A percentile compares a stretch with the other conserved stretches of the same genome.
phyloP scores from a whole-genome alignment of 2,329 filamentous ascomycete genomes.

The Alternaria conjuncta region DNA sequence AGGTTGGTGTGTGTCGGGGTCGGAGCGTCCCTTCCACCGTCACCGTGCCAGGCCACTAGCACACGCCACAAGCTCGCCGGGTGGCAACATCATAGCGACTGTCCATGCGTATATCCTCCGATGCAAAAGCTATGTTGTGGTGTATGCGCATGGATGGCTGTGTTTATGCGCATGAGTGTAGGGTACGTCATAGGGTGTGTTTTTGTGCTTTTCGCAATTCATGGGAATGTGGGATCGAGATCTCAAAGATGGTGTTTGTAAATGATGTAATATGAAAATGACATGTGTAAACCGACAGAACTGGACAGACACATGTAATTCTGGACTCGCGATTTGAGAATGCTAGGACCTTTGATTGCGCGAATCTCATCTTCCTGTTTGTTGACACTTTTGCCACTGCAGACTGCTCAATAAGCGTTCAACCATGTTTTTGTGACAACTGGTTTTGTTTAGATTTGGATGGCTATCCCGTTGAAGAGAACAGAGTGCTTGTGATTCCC shows the following conservation, averaged over 20 bases:
- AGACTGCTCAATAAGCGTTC: not conserved
- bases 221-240: not conserved
- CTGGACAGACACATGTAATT: not conserved
- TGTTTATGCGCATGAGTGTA: not conserved
- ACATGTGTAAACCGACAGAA: rapidly evolving
- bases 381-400: not conserved
- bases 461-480: not conserved
- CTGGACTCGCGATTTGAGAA: not conserved
- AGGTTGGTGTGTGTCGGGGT: not conserved
- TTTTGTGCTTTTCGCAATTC: not conserved
- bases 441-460: not conserved
- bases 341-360: not conserved
- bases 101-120: not conserved
- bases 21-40: not conserved
- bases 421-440: not conserved
- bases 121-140: not conserved
- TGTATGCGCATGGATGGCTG: not conserved
- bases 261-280: not conserved
- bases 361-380: not conserved
- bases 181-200: not conserved
- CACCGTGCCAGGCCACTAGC: not conserved
- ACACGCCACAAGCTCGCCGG: not conserved
- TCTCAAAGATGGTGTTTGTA: not conserved
- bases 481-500: not conserved
- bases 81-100: not conserved